These are phyloP conservation scores for Paracamarosporium sp. DNA, from an alignment of 2,329 filamentous ascomycete genomes.

Conservation along the genomic window DNA sequence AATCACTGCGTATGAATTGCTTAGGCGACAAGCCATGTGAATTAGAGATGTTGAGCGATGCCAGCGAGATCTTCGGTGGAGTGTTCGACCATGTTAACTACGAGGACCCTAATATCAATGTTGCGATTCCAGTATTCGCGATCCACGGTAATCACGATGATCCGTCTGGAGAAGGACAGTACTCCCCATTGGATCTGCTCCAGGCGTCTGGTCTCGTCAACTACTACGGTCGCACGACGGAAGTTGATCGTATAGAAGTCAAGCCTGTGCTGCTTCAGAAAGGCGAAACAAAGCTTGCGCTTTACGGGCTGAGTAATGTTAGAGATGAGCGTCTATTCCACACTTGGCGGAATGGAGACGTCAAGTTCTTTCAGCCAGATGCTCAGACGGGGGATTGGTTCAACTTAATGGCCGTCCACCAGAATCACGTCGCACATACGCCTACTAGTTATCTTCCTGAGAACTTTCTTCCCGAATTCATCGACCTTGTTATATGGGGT, in stretches of 20 bases:
- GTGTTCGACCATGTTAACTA: conserved; percentile 97
- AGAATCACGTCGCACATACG: conserved; percentile 93
- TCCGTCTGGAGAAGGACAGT: conserved; percentile 93
- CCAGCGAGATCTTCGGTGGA: conserved; percentile 84
- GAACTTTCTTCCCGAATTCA: conserved; percentile 86
- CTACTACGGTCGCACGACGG: conserved; percentile 90
- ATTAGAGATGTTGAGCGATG: conserved; percentile 92
- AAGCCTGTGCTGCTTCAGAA: conserved; percentile 95
- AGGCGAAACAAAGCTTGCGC: conserved; percentile 86
- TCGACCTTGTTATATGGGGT: conserved; percentile 94
- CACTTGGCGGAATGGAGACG: conserved; percentile 90
- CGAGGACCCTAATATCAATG: conserved; percentile 95
- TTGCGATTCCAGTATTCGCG: conserved; percentile 95
- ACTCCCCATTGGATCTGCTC: conserved; percentile 87
- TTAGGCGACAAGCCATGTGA: conserved; percentile 95
- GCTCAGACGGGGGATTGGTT: conserved; percentile 90
- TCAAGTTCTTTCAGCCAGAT: conserved; percentile 88
- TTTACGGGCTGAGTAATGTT: conserved; percentile 96
- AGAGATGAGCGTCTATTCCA: conserved; percentile 93
- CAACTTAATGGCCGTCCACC: conserved; percentile 92
- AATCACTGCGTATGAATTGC: conserved; percentile 89
- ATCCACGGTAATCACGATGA: conserved; percentile 99
- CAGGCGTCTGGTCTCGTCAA: conserved; percentile 92
- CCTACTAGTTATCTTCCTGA: conserved; percentile 95
- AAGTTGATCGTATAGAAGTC: conserved; percentile 90